Base-by-base conservation (phyloP, 2,329 filamentous ascomycete species). In the Phialophora expanda region DNA sequence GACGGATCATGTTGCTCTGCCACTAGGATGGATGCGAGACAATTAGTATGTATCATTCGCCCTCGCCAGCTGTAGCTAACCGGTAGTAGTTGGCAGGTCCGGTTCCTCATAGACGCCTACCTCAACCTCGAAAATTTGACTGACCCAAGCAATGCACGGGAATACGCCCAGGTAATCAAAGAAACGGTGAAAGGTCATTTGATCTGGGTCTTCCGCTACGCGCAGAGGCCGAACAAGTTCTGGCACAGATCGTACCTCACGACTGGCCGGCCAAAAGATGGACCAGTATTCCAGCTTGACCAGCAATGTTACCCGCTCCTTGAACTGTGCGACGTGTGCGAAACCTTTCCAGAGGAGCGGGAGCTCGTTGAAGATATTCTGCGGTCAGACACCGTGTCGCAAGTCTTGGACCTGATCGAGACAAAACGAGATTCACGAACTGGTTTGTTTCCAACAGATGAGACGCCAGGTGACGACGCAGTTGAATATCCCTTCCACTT, bases 221-320 rank as follows among this genome's bases (percentile, higher is more conserved):
- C 64, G 24, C 64, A 66, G 26, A 24, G 59, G 30, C 59, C 64
- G 26, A 53, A 66, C 26, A 17, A 53, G 6, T 66, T 62, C 34
- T 66, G 59, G 64, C 64, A 66, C 50, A 46, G 64, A 14, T 66
- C 64, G 28, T 66, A 66, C 41, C 46, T 66, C 24, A 66, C 64
- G 7, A 66, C 64, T 4, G 64, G 64, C n/a, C 38, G 58, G 22
- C 64, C 64, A 17, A 66, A 63, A 20, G 64, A 66, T 48, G 64
- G 64, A 34, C 28, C 64, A 3, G 59, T 66, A 30, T 66, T 66
- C 41, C 64, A 66, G 28, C 54, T 66, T 11, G 64, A 66, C 48
- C 64, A 66, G 38, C 64, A 66, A 54, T 66, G 64, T 54, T 66
- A 66, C 48, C 64, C 64, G 17, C 54, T 66, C n/a, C 60, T 66